Base-by-base conservation (phyloP, 805 yeast species). In the Nakazawaea peltata region DNA sequence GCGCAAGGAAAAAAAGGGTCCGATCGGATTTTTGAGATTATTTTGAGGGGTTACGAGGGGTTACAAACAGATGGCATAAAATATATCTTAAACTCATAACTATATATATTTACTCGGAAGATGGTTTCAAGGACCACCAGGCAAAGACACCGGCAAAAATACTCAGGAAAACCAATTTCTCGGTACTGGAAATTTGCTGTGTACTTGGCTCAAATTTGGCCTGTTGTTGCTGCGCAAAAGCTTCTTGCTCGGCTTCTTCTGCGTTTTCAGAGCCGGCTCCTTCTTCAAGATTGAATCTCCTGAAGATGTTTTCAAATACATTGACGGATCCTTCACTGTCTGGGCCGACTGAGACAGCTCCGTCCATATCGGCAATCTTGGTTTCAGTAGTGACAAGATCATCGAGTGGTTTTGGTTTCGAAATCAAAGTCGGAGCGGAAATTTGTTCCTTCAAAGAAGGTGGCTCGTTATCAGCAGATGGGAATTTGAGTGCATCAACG, bases 401-500 rank as follows among this genome's bases (percentile, higher is more conserved):
- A 24, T 25, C 26, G 12, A 23, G 17, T 16, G 26, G 26, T 21
- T 18, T 28, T 11, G 34, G 36, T 27, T 49, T 42, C 1, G 56
- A 44, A 2, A 55, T 46, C 5, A 54, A 43, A 1, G 54, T 47
- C 2, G 57, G 57, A 14, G 54, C 44, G 6, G 31, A 42, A 45
- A 30, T 47, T 34, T 22, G 55, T 5, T 51, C 48, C 15, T 33
- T 31, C 19, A 48, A 45, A 27, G 42, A 47, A 17, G 53, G 53
- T 15, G 32, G 44, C 17, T 43, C 44, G 13, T 45, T 32, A n/a
- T n/a, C n/a, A 15, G 48, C 49, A 36, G 49, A 49, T 12, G 78
- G 77, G 28, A 71, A 56, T 44, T 61, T 69, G 55, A 58, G 74
- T 29, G 67, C 69, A 49, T 77, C 83, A 42, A 76, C 75, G 26